Evolutionary conservation across 768 basidiomycete genomes (phyloP).

Genomic region (Mycena floridula): DNA sequence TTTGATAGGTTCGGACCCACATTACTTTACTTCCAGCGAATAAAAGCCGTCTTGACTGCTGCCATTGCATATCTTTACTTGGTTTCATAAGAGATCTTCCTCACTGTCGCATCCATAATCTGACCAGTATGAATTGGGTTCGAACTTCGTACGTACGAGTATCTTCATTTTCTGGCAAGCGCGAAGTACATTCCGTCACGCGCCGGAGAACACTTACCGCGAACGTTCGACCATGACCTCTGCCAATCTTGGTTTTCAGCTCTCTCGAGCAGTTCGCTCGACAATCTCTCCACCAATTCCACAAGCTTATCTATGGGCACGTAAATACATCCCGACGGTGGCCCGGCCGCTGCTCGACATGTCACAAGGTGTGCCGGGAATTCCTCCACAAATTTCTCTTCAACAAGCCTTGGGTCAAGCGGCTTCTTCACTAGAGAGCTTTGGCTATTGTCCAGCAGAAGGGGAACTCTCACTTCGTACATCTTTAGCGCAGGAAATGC

Average conservation of each 20-base stretch:
- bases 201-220: too few species aligned
- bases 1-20: too few species aligned
- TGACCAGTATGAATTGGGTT: too few species aligned
- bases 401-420: constrained; percentile 42
- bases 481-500: constrained; percentile 58
- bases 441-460: constrained; percentile 53
- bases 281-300: constrained; percentile 30
- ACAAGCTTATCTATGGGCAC: constrained; percentile 51
- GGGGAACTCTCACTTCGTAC: constrained; percentile 50
- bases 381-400: constrained; percentile 49
- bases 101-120: too few species aligned
- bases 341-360: constrained; percentile 42
- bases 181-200: too few species aligned
- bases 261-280: constrained; percentile 2
- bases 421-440: constrained; percentile 33
- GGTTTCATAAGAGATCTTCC: too few species aligned
- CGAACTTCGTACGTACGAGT: too few species aligned
- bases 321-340: constrained; percentile 32
- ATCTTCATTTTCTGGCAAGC: too few species aligned
- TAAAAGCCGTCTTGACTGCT: too few species aligned
- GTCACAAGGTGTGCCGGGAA: constrained; percentile 65
- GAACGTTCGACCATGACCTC: too few species aligned
- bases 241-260: constrained; percentile 5
- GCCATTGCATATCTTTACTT: too few species aligned
- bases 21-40: too few species aligned